Evolutionary conservation across 805 yeast genomes (phyloP).

Genomic region (Teunomyces lycoperdinae): DNA sequence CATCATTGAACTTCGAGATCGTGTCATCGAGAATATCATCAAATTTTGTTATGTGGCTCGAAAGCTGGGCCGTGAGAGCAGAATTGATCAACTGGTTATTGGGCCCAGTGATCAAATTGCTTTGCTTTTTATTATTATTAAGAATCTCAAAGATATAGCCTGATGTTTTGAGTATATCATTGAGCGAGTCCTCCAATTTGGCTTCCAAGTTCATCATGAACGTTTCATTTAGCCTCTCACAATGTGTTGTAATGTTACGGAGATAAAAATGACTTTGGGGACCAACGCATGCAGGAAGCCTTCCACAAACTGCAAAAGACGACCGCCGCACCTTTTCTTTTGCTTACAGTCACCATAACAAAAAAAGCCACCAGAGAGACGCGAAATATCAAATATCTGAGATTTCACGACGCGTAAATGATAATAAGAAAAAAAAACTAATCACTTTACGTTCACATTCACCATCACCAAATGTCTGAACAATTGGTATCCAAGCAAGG

Average conservation of each 20-base stretch:
- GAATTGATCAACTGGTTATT: constrained; percentile 41
- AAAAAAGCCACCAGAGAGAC: not conserved
- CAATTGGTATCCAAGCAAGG: constrained; percentile 58
- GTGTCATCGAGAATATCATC: constrained; percentile 45
- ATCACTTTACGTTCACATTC: not conserved
- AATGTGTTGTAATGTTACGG: not conserved
- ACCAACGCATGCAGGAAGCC: not conserved
- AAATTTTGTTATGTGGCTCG: constrained; percentile 32
- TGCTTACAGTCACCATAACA: not conserved
- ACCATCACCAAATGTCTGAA: constrained; percentile 6
- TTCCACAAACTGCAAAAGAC: not conserved
- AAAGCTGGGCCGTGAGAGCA: constrained; percentile 33
- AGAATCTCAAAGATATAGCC: constrained; percentile 45
- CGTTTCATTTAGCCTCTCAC: not conserved
- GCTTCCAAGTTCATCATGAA: constrained; percentile 37
- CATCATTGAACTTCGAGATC: constrained; percentile 38
- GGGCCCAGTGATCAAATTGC: constrained; percentile 40
- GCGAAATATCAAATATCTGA: not conserved
- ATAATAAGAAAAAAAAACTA: not conserved
- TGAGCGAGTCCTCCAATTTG: constrained; percentile 37
- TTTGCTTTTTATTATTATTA: constrained; percentile 38
- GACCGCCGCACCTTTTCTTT: not conserved
- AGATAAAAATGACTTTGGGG: not conserved
- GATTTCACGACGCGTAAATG: constrained; percentile 1
- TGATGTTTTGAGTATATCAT: constrained; percentile 39